Percentiles rank a stretch among this genome's conserved stretches.
These are phyloP conservation scores for Phaffomyces thermotolerans DNA, from an alignment of 805 yeast species.

Conservation along the genomic window DNA sequence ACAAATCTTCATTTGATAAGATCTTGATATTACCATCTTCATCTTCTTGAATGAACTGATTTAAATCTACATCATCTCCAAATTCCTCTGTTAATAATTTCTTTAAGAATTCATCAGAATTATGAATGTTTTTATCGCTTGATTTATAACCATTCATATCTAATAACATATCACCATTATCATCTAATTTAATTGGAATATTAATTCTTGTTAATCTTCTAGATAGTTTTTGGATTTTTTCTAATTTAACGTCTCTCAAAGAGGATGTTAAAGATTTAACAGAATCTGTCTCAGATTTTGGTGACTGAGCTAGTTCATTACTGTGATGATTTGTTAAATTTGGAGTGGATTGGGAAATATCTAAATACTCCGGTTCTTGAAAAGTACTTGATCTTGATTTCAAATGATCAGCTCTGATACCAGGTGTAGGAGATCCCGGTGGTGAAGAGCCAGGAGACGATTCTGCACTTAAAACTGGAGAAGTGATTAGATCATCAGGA, in stretches of 20 bases:
- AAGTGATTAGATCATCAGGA: slow-evolving; percentile 59
- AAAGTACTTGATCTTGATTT: slow-evolving; percentile 11
- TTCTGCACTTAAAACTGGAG: slow-evolving; percentile 23
- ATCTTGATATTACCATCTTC: slow-evolving; percentile 63
- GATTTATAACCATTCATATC: slow-evolving; percentile 97
- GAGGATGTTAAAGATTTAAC: slow-evolving; percentile 11
- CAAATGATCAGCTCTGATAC: neutral
- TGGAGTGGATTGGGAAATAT: slow-evolving; percentile 28
- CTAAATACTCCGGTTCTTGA: slow-evolving; percentile 45
- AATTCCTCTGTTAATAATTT: slow-evolving; percentile 73
- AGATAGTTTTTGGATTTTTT: slow-evolving; percentile 56
- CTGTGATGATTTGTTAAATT: slow-evolving; percentile 3
- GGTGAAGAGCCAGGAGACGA: slow-evolving; percentile 19
- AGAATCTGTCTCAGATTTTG: slow-evolving; percentile 9
- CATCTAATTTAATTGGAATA: slow-evolving; percentile 82
- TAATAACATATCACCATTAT: slow-evolving; percentile 81
- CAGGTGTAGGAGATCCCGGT: slow-evolving; percentile 16
- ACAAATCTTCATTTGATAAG: slow-evolving; percentile 27
- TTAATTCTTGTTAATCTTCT: slow-evolving; percentile 59
- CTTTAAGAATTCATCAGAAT: slow-evolving; percentile 68
- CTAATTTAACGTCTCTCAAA: slow-evolving; percentile 38
- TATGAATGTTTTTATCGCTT: slow-evolving; percentile 66
- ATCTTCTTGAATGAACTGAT: slow-evolving; percentile 46
- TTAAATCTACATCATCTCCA: slow-evolving; percentile 42
- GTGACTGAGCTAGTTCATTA: slow-evolving; percentile 1